Evolutionary conservation across 2,329 filamentous ascomycete species (phyloP).

Genomic region (Pseudogymnoascus verrucosus): DNA sequence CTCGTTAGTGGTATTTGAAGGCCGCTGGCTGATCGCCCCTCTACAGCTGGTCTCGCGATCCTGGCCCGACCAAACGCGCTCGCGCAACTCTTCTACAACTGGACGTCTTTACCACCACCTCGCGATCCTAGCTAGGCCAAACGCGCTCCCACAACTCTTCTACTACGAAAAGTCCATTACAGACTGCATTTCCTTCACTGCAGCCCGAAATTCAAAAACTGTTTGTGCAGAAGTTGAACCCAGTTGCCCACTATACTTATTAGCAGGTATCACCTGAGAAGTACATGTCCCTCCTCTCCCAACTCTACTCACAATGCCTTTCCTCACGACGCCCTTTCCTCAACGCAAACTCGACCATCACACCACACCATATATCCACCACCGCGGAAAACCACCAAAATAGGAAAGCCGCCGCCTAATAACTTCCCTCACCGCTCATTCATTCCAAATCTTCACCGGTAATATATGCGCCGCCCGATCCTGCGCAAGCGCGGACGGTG

Average conservation of each 20-base stretch:
- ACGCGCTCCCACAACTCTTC: conserved; percentile 59
- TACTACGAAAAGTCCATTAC: conserved; percentile 63
- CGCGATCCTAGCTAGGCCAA: conserved; percentile 65
- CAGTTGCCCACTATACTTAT: conserved; percentile 25
- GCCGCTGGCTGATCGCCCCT: conserved; percentile 71
- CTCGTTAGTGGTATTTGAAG: conserved; percentile 75
- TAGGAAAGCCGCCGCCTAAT: background rate
- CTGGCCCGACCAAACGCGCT: conserved; percentile 58
- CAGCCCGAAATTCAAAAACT: conserved; percentile 63
- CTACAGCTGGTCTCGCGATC: conserved; percentile 71
- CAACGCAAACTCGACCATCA: background rate
- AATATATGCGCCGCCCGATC: background rate
- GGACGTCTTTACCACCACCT: conserved; percentile 84
- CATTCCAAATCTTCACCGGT: background rate
- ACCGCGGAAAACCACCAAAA: background rate
- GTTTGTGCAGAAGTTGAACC: conserved; percentile 50
- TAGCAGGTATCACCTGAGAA: background rate
- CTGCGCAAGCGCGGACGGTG: background rate
- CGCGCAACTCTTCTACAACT: conserved; percentile 55
- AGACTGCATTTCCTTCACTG: conserved; percentile 57
- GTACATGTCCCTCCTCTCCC: background rate
- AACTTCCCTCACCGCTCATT: background rate
- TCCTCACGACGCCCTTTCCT: background rate
- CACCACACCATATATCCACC: background rate
- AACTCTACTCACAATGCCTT: background rate